phyloP scores from a whole-genome alignment of 2,329 filamentous ascomycete species.

The Scopulariopsis brevicaulis region DNA sequence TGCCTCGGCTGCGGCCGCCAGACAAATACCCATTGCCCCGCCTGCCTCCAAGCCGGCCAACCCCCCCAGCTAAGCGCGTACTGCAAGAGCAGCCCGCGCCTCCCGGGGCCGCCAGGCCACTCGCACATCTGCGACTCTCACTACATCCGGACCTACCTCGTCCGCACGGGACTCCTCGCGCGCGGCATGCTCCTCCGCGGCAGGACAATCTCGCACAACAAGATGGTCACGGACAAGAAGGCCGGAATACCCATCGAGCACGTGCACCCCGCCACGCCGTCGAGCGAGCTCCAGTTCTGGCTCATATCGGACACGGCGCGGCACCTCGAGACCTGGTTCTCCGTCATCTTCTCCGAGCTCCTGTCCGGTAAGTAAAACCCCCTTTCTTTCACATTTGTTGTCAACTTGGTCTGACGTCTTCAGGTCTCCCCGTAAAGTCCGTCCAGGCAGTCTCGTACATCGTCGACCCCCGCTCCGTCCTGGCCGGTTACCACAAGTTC shows the following conservation, averaged over 20 bases:
- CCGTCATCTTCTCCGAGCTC: neutral
- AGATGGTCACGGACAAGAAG: neutral
- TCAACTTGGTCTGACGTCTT: neutral
- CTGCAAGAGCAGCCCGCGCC: neutral
- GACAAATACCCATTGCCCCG: neutral
- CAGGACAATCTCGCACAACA: neutral
- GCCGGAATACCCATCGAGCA: neutral
- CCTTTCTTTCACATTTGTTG: neutral
- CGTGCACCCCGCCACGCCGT: neutral
- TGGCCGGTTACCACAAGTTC: neutral
- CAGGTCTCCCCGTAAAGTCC: neutral
- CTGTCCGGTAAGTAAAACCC: neutral
- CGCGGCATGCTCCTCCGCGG: neutral
- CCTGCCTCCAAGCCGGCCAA: neutral
- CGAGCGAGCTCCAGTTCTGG: neutral
- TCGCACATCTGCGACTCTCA: neutral
- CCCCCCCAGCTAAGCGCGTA: neutral
- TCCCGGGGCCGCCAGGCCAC: neutral
- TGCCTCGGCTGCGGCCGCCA: neutral
- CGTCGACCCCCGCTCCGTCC: neutral
- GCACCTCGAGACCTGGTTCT: neutral
- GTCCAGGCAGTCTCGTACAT: neutral
- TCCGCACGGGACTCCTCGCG: neutral
- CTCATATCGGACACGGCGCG: neutral
- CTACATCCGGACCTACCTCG: neutral